These are phyloP conservation scores for Aspergillus calidoustus DNA, from an alignment of 2,329 filamentous ascomycete species.

Conservation along the genomic window DNA sequence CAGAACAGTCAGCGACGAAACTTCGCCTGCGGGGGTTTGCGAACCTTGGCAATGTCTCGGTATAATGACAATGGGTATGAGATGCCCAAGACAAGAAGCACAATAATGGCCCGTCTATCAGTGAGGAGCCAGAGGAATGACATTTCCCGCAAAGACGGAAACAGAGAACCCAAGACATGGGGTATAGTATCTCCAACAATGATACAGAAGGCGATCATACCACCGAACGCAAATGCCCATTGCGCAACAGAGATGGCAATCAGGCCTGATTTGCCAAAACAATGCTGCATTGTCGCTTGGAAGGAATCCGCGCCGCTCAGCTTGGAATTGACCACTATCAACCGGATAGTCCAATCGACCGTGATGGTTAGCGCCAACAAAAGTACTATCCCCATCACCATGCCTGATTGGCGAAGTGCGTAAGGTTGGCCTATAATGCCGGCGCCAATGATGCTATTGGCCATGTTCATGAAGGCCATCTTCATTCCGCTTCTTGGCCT, in stretches of 20 bases:
- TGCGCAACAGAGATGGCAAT: slow-evolving; percentile 91
- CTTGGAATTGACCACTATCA: slow-evolving; percentile 98
- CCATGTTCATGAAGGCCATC: slow-evolving; percentile 99
- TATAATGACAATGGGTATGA: slow-evolving; percentile 93
- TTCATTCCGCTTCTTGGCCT: slow-evolving; percentile 83
- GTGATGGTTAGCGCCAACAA: slow-evolving; percentile 79
- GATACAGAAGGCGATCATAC: slow-evolving; percentile 97
- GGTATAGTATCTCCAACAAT: slow-evolving; percentile 97
- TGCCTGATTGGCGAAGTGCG: slow-evolving; percentile 89
- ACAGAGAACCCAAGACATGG: slow-evolving; percentile 80
- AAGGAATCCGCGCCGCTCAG: slow-evolving; percentile 92
- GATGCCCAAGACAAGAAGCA: slow-evolving; percentile 82
- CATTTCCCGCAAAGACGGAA: slow-evolving; percentile 72
- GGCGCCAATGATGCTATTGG: slow-evolving; percentile 90
- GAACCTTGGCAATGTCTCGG: slow-evolving; percentile 93
- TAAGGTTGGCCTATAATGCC: slow-evolving; percentile 86
- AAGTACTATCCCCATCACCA: slow-evolving; percentile 77
- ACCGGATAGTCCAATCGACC: slow-evolving; percentile 95
- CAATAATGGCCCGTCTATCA: slow-evolving; percentile 80
- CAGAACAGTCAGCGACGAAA: slow-evolving; percentile 34
- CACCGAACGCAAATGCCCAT: slow-evolving; percentile 98
- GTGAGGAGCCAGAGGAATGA: slow-evolving; percentile 82
- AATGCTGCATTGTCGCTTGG: slow-evolving; percentile 93
- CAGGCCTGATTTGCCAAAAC: slow-evolving; percentile 85
- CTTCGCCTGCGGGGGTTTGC: slow-evolving; percentile 24